A percentile compares a stretch with the other conserved stretches of the same genome.
Conservation (phyloP, 169 alveolate genomes). For the Cryptosporidium tyzzeri region DNA sequence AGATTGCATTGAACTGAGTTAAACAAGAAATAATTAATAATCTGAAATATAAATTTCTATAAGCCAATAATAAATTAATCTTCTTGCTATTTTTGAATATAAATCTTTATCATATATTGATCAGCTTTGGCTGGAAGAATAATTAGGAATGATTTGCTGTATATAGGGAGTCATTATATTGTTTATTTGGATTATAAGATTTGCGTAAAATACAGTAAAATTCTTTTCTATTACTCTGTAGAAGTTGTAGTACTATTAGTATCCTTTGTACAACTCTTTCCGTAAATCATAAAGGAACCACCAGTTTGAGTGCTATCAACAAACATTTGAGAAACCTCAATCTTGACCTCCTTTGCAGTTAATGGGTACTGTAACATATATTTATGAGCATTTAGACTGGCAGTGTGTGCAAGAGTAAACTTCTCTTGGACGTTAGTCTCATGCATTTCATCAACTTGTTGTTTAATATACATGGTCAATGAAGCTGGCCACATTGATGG, state of each 20-base stretch:
- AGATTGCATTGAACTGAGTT: not conserved
- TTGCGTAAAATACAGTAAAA: not conserved
- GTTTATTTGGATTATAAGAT: not conserved
- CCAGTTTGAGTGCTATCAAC: constrained; percentile 74
- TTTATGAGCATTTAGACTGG: constrained; percentile 42
- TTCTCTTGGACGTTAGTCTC: constrained; percentile 67
- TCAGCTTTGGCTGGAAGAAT: not conserved
- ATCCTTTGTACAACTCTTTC: constrained; percentile 33
- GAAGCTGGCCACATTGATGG: constrained; percentile 80
- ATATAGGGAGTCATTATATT: not conserved
- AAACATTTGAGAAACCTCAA: constrained; percentile 67
- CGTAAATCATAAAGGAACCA: constrained; percentile 73
- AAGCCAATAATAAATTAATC: constrained; percentile 6
- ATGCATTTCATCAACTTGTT: constrained; percentile 70
- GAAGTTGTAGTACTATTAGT: not conserved
- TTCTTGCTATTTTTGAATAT: constrained; percentile 17
- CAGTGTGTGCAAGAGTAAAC: constrained; percentile 66
- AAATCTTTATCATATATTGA: constrained; percentile 9
- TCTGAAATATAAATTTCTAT: constrained; percentile 18
- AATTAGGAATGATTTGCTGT: not conserved
- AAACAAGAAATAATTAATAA: constrained; percentile 13
- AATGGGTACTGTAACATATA: constrained; percentile 61
- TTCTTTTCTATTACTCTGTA: not conserved
- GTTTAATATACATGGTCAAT: constrained; percentile 65
- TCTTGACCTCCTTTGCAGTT: constrained; percentile 40